phyloP scores from a whole-genome alignment of 305 asterid species.

The Fraxinus greggii region DNA sequence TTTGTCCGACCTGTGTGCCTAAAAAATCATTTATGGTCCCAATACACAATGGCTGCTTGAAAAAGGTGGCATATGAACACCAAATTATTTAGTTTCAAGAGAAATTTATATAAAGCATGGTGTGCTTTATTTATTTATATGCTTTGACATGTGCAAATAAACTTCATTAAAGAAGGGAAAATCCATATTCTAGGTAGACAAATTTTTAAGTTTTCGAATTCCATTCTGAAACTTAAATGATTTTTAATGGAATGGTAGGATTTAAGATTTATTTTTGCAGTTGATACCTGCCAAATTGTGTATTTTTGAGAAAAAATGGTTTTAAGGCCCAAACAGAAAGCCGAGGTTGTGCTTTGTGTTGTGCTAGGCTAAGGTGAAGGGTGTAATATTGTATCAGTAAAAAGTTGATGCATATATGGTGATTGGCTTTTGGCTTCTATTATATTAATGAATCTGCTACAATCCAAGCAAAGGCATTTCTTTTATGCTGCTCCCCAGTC shows the following conservation, averaged over 20 bases:
- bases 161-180: background rate
- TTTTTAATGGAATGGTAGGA: background rate
- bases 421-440: conserved; percentile 8
- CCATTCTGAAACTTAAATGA: background rate
- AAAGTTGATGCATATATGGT: background rate
- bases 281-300: conserved; percentile 14
- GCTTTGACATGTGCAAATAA: background rate
- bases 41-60: background rate
- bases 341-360: background rate
- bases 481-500: conserved; percentile 8
- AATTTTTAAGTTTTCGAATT: background rate
- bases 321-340: background rate
- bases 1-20: conserved; percentile 18
- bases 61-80: conserved; percentile 7
- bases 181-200: conserved; percentile 8
- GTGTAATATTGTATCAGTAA: background rate
- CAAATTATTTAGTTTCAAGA: conserved; percentile 14
- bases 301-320: background rate
- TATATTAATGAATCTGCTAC: background rate
- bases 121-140: background rate
- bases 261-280: conserved; percentile 12
- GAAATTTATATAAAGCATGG: background rate
- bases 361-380: background rate
- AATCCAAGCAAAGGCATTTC: background rate
- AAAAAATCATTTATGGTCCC: conserved; percentile 15